phyloP scores from a whole-genome alignment of 768 basidiomycete genomes.

The Steccherinum ochraceum region DNA sequence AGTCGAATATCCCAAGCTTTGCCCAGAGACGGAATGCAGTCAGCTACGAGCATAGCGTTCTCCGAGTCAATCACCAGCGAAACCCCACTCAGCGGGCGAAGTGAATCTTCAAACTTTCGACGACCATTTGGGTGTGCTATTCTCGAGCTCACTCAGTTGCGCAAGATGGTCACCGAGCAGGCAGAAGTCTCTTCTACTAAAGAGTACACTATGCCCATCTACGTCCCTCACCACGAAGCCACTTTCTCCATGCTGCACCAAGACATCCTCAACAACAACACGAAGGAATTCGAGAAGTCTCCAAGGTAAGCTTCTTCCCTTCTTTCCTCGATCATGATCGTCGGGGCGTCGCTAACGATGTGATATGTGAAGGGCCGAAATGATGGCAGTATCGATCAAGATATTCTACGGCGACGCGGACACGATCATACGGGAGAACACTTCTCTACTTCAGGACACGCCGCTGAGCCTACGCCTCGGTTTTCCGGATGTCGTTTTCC shows the following conservation, averaged over 20 bases:
- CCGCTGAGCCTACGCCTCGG: slow-evolving; percentile 83
- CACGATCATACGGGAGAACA: slow-evolving; percentile 77
- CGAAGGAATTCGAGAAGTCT: slow-evolving; percentile 78
- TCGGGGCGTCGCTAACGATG: background rate
- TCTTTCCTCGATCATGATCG: background rate
- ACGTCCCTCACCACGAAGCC: slow-evolving; percentile 72
- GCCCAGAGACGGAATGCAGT: slow-evolving; percentile 22
- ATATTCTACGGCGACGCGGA: slow-evolving; percentile 78
- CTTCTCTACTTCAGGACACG: slow-evolving; percentile 72
- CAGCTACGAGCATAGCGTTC: slow-evolving; percentile 1
- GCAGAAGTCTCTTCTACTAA: slow-evolving; percentile 55
- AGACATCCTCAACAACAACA: slow-evolving; percentile 79
- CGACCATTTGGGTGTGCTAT: slow-evolving; percentile 97
- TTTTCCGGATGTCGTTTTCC: slow-evolving; percentile 95
- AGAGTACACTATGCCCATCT: slow-evolving; percentile 88
- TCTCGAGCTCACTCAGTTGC: slow-evolving; percentile 74
- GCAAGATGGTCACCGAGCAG: slow-evolving; percentile 59
- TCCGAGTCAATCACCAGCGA: slow-evolving; percentile 16
- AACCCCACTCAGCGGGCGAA: slow-evolving; percentile 10
- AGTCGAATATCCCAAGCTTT: slow-evolving; percentile 51
- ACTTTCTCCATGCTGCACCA: slow-evolving; percentile 93
- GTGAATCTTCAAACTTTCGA: slow-evolving; percentile 40
- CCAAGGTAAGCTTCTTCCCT: slow-evolving; percentile 46
- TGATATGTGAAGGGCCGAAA: slow-evolving; percentile 62
- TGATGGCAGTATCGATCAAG: slow-evolving; percentile 78